Evolutionary conservation across 192 early-diverging fungal genomes (phyloP).

Genomic region (Coemansia sp.): DNA sequence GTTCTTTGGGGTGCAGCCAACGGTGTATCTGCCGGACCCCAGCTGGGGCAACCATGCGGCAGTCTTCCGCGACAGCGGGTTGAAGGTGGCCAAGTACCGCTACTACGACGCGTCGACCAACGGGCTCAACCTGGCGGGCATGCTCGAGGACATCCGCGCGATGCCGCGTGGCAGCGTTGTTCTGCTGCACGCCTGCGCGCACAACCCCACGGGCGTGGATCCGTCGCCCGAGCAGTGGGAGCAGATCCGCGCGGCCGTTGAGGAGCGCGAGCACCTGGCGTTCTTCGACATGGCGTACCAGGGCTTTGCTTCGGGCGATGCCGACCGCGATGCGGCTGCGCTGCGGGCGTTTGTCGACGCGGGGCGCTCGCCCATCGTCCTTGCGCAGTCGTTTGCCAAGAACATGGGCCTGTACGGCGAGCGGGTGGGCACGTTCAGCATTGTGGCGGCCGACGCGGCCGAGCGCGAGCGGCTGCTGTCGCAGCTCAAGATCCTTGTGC

Average conservation of each 20-base stretch:
- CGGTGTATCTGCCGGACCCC: constrained; percentile 88
- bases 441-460: constrained; percentile 68
- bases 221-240: constrained; percentile 91
- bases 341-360: constrained; percentile 86
- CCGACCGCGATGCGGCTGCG: constrained; percentile 85
- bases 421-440: constrained; percentile 87
- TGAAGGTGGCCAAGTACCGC: constrained; percentile 82
- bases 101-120: constrained; percentile 95
- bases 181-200: constrained; percentile 96
- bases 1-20: constrained; percentile 79
- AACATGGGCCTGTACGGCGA: constrained; percentile 99
- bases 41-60: constrained; percentile 98
- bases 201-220: constrained; percentile 99
- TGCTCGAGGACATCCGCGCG: constrained; percentile 86
- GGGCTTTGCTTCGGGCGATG: constrained; percentile 96
- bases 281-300: constrained; percentile 99
- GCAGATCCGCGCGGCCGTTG: constrained; percentile 74
- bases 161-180: constrained; percentile 86
- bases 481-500: constrained; percentile 94
- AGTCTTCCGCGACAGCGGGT: constrained; percentile 86
- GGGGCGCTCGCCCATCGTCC: constrained; percentile 66
- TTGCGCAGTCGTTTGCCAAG: constrained; percentile 98
- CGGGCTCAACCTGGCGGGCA: constrained; percentile 87
- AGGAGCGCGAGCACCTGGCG: constrained; percentile 76
- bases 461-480: constrained; percentile 81